A percentile compares a stretch with the other conserved stretches of the same genome.
Evolutionary conservation across 768 basidiomycete genomes (phyloP).

Genomic region (Trametes gibbosa): DNA sequence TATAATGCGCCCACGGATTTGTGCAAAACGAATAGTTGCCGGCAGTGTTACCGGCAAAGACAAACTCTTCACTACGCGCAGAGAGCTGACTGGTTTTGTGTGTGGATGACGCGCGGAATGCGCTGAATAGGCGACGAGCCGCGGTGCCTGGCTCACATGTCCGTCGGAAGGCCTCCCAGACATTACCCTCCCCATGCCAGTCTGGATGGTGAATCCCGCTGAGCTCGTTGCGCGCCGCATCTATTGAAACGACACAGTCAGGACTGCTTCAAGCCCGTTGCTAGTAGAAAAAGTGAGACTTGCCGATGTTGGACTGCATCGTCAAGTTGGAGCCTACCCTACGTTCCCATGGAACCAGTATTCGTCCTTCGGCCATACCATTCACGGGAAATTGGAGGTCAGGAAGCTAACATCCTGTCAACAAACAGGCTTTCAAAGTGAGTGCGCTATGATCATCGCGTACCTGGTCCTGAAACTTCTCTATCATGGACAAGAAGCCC

Average conservation of each 20-base stretch:
- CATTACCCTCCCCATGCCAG: slow-evolving; percentile 79
- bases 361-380: slow-evolving; percentile 88
- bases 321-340: slow-evolving; percentile 72
- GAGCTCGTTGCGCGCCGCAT: slow-evolving; percentile 39
- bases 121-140: slow-evolving; percentile 81
- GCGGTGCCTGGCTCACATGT: slow-evolving; percentile 78
- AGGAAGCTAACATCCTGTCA: slow-evolving; percentile 57
- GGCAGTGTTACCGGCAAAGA: slow-evolving; percentile 62
- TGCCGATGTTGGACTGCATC: slow-evolving; percentile 14
- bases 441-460: slow-evolving; percentile 15
- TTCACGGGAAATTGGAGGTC: slow-evolving; percentile 96
- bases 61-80: slow-evolving; percentile 49
- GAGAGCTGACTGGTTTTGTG: slow-evolving; percentile 28
- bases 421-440: slow-evolving; percentile 1
- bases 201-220: slow-evolving; percentile 63
- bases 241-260: slow-evolving; percentile 27
- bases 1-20: slow-evolving; percentile 78
- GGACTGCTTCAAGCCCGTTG: neutral
- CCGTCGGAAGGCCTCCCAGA: slow-evolving; percentile 95
- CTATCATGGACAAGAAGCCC: slow-evolving; percentile 75
- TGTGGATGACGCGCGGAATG: slow-evolving; percentile 54
- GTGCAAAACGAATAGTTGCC: slow-evolving; percentile 74
- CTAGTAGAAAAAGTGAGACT: neutral
- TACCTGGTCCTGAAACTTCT: slow-evolving; percentile 64
- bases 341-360: slow-evolving; percentile 92